Percentiles rank a stretch among this genome's conserved stretches.
Evolutionary conservation across 2,329 filamentous ascomycete genomes (phyloP).

Genomic region (Rhinocladiella mackenziei): DNA sequence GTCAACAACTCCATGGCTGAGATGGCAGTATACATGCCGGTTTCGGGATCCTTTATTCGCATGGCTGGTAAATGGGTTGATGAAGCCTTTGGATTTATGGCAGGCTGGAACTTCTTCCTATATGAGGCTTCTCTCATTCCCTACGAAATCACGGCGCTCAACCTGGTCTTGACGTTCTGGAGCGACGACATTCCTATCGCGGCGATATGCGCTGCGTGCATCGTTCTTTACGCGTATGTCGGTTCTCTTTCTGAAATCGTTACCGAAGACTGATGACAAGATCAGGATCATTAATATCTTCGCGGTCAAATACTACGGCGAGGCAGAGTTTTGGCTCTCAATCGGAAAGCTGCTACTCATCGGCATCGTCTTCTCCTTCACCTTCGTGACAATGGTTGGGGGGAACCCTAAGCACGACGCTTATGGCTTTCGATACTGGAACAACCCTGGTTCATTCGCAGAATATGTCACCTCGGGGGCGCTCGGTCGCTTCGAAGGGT

Average conservation of each 20-base stretch:
- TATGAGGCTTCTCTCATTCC: slow-evolving; percentile 41
- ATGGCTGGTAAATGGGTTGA: slow-evolving; percentile 45
- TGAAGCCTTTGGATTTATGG: slow-evolving; percentile 43
- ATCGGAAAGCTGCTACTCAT: slow-evolving; percentile 52
- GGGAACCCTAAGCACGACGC: slow-evolving; percentile 67
- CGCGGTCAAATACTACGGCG: slow-evolving; percentile 65
- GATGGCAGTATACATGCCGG: slow-evolving; percentile 44
- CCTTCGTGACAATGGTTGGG: slow-evolving; percentile 75
- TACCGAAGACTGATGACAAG: background rate
- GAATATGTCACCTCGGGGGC: slow-evolving; percentile 58
- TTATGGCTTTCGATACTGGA: slow-evolving; percentile 67
- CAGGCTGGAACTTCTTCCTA: slow-evolving; percentile 48
- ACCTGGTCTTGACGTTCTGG: slow-evolving; percentile 41
- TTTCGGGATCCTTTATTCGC: slow-evolving; percentile 41
- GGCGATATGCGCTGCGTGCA: slow-evolving; percentile 37
- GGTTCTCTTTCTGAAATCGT: slow-evolving; percentile 3
- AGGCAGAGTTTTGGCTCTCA: slow-evolving; percentile 66
- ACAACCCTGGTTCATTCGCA: slow-evolving; percentile 59
- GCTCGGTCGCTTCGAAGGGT: slow-evolving; percentile 50
- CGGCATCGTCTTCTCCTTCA: slow-evolving; percentile 53
- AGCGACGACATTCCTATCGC: slow-evolving; percentile 38
- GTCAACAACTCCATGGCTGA: slow-evolving; percentile 44
- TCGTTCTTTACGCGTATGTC: slow-evolving; percentile 39
- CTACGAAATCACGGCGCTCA: slow-evolving; percentile 43
- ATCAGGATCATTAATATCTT: slow-evolving; percentile 58